A percentile compares a stretch with the other conserved stretches of the same genome.
These are phyloP conservation scores for Phialocephala subalpina DNA, from an alignment of 2,329 filamentous ascomycete species.

Conservation along the genomic window DNA sequence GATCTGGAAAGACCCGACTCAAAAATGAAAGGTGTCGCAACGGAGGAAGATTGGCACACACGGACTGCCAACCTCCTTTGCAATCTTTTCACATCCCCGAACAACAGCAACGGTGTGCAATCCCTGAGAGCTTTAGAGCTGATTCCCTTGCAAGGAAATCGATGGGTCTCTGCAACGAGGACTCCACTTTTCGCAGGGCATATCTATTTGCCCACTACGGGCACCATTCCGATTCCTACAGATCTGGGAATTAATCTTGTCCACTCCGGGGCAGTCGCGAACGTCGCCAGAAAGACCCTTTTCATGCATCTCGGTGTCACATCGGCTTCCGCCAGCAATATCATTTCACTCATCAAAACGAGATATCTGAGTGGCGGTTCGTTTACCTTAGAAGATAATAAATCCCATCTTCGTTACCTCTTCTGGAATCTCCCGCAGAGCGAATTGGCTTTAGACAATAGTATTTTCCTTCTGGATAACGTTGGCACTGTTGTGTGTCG, in stretches of 20 bases:
- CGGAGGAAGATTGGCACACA: not conserved
- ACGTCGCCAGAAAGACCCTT: slow-evolving; percentile 20
- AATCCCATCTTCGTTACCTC: not conserved
- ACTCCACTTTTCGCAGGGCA: not conserved
- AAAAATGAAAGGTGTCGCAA: not conserved
- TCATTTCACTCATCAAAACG: not conserved
- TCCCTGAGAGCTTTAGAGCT: not conserved
- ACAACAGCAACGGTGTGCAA: not conserved
- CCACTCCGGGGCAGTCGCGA: slow-evolving; percentile 12
- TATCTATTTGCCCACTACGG: slow-evolving; percentile 26
- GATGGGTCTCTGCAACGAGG: slow-evolving; percentile 21
- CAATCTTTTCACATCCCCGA: not conserved
- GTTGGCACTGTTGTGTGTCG: not conserved
- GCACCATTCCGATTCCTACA: slow-evolving; percentile 23
- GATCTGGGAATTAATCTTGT: slow-evolving; percentile 27
- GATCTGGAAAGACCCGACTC: not conserved
- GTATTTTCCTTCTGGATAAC: not conserved
- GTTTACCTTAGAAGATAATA: not conserved
- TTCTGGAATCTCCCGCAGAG: not conserved
- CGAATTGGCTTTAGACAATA: not conserved
- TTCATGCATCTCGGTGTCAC: slow-evolving; percentile 26
- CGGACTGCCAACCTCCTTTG: not conserved
- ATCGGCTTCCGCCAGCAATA: not conserved
- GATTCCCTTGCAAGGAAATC: slow-evolving; percentile 22
- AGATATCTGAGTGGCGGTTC: not conserved